phyloP scores from a whole-genome alignment of 768 basidiomycete genomes.

The Naganishia onofrii region DNA sequence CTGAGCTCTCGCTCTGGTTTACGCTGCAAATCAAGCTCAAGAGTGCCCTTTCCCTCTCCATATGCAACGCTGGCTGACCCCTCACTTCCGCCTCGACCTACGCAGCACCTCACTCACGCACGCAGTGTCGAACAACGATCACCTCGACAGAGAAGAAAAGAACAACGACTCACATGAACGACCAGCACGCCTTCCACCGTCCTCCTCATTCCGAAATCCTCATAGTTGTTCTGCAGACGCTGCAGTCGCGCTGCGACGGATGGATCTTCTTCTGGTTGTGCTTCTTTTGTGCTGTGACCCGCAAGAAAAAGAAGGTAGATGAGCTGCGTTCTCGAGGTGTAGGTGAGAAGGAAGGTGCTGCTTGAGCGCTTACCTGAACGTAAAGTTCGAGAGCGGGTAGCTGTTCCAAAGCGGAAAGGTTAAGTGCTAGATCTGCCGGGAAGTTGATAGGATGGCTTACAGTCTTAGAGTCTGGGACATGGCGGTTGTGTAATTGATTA shows the following conservation, averaged over 20 bases:
- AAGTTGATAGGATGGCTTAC: background rate
- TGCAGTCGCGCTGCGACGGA: conserved; percentile 91
- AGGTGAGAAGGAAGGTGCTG: background rate
- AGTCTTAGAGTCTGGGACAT: conserved; percentile 21
- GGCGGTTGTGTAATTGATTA: background rate
- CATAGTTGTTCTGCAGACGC: conserved; percentile 92
- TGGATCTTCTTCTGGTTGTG: conserved; percentile 95
- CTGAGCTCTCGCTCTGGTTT: too few relatives aligned
- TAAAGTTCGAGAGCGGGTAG: conserved; percentile 34
- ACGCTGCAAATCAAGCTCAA: too few relatives aligned
- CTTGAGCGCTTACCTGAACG: conserved; percentile 33
- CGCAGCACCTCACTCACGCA: too few relatives aligned
- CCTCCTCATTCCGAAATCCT: conserved; percentile 75
- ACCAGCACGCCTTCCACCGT: conserved; percentile 68
- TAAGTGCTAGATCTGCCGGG: too few relatives aligned
- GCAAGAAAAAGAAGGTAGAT: conserved; percentile 45
- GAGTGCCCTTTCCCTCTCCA: too few relatives aligned
- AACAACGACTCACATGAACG: conserved; percentile 37
- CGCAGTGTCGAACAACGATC: too few relatives aligned
- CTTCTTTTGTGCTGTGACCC: conserved; percentile 71
- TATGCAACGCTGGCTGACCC: too few relatives aligned
- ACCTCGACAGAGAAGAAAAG: too few relatives aligned
- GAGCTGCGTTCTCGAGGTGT: background rate
- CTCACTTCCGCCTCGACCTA: too few relatives aligned
- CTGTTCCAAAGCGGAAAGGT: background rate